Conservation (phyloP, 2,329 filamentous ascomycete species). For the Sordariomycetes sp. region DNA sequence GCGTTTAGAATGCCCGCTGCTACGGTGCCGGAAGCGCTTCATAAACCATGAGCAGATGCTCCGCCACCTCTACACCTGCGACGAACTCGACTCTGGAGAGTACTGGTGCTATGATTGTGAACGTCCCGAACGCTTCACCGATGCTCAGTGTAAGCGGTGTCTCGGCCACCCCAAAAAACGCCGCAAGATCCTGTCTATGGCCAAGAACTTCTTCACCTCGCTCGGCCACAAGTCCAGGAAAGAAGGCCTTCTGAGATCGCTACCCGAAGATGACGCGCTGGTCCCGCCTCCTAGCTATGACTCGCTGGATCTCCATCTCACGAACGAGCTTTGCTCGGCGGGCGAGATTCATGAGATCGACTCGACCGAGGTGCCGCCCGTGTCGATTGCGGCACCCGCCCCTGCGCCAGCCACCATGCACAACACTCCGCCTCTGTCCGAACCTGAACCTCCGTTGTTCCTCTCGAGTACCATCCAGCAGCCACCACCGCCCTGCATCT, state of each 20-base stretch:
- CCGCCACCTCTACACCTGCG: slow-evolving; percentile 37
- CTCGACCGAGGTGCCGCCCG: slow-evolving; percentile 27
- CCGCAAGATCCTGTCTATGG: slow-evolving; percentile 39
- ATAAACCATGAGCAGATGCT: slow-evolving; percentile 43
- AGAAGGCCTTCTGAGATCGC: slow-evolving; percentile 14
- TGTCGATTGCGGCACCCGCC: neutral
- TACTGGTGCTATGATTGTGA: slow-evolving; percentile 47
- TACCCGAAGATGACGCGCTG: slow-evolving; percentile 19
- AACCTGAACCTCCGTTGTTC: neutral
- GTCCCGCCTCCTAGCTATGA: slow-evolving; percentile 36
- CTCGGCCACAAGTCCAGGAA: slow-evolving; percentile 37
- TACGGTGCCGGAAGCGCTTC: slow-evolving; percentile 38
- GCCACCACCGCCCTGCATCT: slow-evolving; percentile 6
- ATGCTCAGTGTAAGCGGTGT: slow-evolving; percentile 35
- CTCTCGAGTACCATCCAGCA: slow-evolving; percentile 15
- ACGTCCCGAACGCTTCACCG: slow-evolving; percentile 39
- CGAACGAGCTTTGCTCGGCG: slow-evolving; percentile 33
- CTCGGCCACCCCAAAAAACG: slow-evolving; percentile 38
- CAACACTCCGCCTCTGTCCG: neutral
- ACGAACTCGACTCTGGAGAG: slow-evolving; percentile 35
- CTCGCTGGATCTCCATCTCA: slow-evolving; percentile 20
- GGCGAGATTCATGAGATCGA: slow-evolving; percentile 41
- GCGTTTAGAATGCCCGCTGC: slow-evolving; percentile 38
- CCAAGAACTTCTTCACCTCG: slow-evolving; percentile 42
- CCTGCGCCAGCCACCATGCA: neutral